Conservation (phyloP, 202 grass and related monocot species). For the Cymbopogon flexuosus region DNA sequence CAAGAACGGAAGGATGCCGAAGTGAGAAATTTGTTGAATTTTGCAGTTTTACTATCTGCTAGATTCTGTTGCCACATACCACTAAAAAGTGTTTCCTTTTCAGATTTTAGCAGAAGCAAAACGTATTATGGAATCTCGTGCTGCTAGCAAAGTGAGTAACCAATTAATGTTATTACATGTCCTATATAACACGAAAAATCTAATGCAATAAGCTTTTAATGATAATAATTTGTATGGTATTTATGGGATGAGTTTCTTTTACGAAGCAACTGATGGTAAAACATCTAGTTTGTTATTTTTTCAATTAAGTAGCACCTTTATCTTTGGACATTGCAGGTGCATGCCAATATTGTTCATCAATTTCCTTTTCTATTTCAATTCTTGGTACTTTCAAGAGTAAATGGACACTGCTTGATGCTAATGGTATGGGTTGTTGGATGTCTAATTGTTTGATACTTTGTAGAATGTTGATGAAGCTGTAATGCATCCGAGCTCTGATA, state of each 20-base stretch:
- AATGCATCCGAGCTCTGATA: conserved; percentile 40
- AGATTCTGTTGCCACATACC: conserved; percentile 6
- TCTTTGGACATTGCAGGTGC: background rate
- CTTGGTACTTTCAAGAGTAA: conserved; percentile 17
- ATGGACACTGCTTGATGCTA: background rate
- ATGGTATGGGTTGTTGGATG: background rate
- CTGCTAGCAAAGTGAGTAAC: conserved; percentile 82
- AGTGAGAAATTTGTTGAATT: conserved; percentile 36
- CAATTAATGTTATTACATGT: conserved; percentile 3
- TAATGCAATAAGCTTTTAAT: conserved; percentile 17
- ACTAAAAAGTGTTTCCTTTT: conserved; percentile 24
- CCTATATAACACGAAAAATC: conserved; percentile 11
- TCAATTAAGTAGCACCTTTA: background rate
- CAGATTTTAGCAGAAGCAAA: conserved; percentile 94
- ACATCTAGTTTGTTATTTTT: background rate
- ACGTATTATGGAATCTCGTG: conserved; percentile 76
- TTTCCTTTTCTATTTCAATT: background rate
- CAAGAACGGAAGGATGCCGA: conserved; percentile 89
- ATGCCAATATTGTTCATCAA: background rate
- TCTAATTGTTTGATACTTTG: conserved; percentile 24
- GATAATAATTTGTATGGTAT: conserved; percentile 1
- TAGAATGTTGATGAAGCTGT: conserved; percentile 58
- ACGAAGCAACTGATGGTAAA: background rate
- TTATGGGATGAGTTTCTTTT: background rate
- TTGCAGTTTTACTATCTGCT: conserved; percentile 10